Conservation (phyloP, 1,284 basidiomycete species). For the Neolentinus lepideus region DNA sequence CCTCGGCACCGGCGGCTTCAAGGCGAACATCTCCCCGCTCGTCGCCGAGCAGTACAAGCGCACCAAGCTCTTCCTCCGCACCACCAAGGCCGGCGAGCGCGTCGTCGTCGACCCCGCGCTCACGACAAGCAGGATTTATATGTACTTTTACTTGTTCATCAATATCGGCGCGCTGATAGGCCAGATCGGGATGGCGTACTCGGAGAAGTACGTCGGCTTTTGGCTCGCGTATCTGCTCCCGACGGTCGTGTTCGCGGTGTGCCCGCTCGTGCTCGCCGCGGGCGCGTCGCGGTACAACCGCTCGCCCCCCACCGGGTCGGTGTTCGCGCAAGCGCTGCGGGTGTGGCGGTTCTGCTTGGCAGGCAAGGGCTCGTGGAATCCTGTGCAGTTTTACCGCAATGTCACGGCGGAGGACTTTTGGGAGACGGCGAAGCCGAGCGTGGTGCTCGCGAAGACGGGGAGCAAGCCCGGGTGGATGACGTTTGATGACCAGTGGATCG, state of each 20-base stretch:
- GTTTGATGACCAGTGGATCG: constrained; percentile 75
- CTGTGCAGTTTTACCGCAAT: constrained; percentile 37
- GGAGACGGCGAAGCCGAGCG: constrained; percentile 71
- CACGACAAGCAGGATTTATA: constrained; percentile 68
- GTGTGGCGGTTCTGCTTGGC: constrained; percentile 42
- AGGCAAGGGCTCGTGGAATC: constrained; percentile 56
- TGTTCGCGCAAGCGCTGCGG: constrained; percentile 48
- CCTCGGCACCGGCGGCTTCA: constrained; percentile 71
- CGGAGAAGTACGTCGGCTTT: constrained; percentile 71
- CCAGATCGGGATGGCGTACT: constrained; percentile 65
- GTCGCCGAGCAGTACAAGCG: constrained; percentile 72
- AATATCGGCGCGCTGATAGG: constrained; percentile 72
- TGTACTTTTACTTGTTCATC: constrained; percentile 79
- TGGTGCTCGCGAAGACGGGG: constrained; percentile 24
- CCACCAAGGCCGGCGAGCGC: constrained; percentile 56
- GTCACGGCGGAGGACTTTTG: constrained; percentile 66
- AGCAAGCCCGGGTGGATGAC: constrained; percentile 56
- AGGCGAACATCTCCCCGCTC: constrained; percentile 73
- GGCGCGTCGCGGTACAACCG: constrained; percentile 62
- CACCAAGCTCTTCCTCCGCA: constrained; percentile 47
- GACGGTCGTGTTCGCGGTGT: constrained; percentile 59
- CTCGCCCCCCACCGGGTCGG: constrained; percentile 74
- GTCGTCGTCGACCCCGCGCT: constrained; percentile 78
- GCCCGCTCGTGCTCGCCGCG: constrained; percentile 61
- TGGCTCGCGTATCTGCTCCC: constrained; percentile 68